Evolutionary conservation across 495 filamentous ascomycete species (phyloP).

Genomic region (Endocarpon pusillum): DNA sequence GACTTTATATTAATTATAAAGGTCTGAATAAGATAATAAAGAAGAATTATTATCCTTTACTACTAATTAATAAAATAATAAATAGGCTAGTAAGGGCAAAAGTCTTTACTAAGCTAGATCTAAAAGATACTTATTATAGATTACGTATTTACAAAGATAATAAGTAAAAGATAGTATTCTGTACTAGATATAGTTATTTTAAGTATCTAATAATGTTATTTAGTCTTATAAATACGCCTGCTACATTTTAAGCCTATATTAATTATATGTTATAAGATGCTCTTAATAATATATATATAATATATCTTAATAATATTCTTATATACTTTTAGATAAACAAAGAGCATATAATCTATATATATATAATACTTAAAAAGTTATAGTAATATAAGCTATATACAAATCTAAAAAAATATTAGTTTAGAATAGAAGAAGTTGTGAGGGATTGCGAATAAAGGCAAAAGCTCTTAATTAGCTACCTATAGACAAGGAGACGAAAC

Average conservation of each 20-base stretch:
- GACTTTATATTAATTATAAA: no score
- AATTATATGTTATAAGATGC: no score
- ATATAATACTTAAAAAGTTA: no score
- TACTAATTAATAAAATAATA: conserved; percentile 3
- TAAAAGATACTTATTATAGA: conserved; percentile 8
- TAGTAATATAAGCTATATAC: background rate
- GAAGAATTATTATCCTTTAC: no score
- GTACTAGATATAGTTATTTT: conserved; percentile 7
- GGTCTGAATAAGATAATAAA: no score
- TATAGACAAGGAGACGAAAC: background rate
- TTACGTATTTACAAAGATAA: conserved; percentile 6
- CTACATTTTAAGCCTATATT: conserved; percentile 4
- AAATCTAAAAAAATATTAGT: conserved; percentile 8
- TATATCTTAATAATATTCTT: no score
- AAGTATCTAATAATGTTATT: conserved; percentile 11
- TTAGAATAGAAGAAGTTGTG: conserved; percentile 1
- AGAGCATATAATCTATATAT: no score
- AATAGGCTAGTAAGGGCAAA: conserved; percentile 3
- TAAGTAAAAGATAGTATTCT: conserved; percentile 10
- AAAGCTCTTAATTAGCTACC: background rate
- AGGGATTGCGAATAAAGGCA: conserved; percentile 2
- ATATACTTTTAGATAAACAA: no score
- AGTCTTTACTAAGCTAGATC: conserved; percentile 8
- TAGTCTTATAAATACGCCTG: conserved; percentile 6
- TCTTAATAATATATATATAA: no score